These are phyloP conservation scores for Solanum stenotomum DNA, from an alignment of 257 asterid species.

Conservation along the genomic window DNA sequence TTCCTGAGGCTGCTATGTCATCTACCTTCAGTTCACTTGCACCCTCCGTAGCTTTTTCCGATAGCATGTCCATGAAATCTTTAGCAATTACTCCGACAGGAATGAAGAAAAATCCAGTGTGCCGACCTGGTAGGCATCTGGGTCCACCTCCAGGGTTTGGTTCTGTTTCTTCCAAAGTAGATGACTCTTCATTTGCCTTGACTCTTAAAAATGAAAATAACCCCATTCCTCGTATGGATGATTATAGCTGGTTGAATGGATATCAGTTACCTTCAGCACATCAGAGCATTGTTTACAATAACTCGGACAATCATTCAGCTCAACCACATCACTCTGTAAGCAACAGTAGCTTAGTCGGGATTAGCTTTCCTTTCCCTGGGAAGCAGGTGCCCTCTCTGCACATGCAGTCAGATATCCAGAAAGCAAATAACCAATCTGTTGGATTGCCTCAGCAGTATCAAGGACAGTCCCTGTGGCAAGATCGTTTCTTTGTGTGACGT, in stretches of 20 bases:
- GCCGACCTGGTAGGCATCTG: slow-evolving; percentile 76
- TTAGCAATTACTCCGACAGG: slow-evolving; percentile 42
- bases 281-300: slow-evolving; percentile 43
- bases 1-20: slow-evolving; percentile 34
- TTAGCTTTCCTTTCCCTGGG: slow-evolving; percentile 79
- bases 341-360: slow-evolving; percentile 38
- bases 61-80: slow-evolving; percentile 30
- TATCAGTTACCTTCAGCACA: slow-evolving; percentile 55
- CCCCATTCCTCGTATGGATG: slow-evolving; percentile 43
- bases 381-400: slow-evolving; percentile 48
- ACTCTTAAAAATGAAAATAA: slow-evolving; percentile 31
- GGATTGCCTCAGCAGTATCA: slow-evolving; percentile 59
- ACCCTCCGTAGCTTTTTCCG: slow-evolving; percentile 25
- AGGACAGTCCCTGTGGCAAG: slow-evolving; percentile 71
- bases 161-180: slow-evolving; percentile 62
- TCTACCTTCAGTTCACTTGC: slow-evolving; percentile 36
- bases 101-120: slow-evolving; percentile 73
- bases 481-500: slow-evolving; percentile 73
- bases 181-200: slow-evolving; percentile 31
- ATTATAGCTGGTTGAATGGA: slow-evolving; percentile 90
- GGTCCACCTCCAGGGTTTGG: slow-evolving; percentile 99
- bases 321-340: slow-evolving; percentile 26
- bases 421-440: slow-evolving; percentile 45
- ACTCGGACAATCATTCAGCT: slow-evolving; percentile 30
- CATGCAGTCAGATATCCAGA: slow-evolving; percentile 45